Base-by-base conservation (phyloP, 768 basidiomycete genomes). In the Collybiopsis luxurians region DNA sequence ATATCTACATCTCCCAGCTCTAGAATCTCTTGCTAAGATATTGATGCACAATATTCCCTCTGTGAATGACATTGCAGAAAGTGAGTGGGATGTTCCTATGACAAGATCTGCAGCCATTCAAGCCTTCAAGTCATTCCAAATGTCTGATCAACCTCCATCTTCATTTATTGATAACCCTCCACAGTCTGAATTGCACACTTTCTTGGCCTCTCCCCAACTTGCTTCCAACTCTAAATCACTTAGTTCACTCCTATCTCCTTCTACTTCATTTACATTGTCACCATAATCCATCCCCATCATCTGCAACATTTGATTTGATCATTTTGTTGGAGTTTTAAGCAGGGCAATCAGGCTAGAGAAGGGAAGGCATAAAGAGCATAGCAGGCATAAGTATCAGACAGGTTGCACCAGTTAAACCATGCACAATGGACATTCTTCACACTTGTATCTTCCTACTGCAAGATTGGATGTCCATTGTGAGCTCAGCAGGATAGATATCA, bases 31-130 rank as follows among this genome's bases (percentile, higher is more conserved):
- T 21, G 40, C 54, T n/a, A 44, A 45, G 19, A 44, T 55, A 10
- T 55, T 44, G 13, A 55, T 55, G 54, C 26, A 47, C 23, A 44
- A 55, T 19, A 15, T 55, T n/a, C 54, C 28, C 10, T 44, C 54
- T 6, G 28, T 27, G 15, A 28, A 45, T 12, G 54, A 55, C 11
- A 34, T 12, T 24, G 54, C 27, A 10, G 54, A 55, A 15, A 51
- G 50, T 23, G 50, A 51, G 24, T 51, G 50, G 50, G 50, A 51
- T 24, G 50, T 51, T 15, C 50, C 50, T 36, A 51, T 34, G 13
- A 51, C 50, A 21, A 51, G 23, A 30, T 34, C 50, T 17, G 17
- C 50, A n/a, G 36, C n/a, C 12, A 21, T n/a, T 21, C 11, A 39
- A 27, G 21, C 23, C 15, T 36, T 19, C n/a, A 17, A 47, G 27